A percentile compares a stretch with the other conserved stretches of the same genome.
Conservation (phyloP, 2,329 filamentous ascomycete genomes). For the Hypoxylon sp. region DNA sequence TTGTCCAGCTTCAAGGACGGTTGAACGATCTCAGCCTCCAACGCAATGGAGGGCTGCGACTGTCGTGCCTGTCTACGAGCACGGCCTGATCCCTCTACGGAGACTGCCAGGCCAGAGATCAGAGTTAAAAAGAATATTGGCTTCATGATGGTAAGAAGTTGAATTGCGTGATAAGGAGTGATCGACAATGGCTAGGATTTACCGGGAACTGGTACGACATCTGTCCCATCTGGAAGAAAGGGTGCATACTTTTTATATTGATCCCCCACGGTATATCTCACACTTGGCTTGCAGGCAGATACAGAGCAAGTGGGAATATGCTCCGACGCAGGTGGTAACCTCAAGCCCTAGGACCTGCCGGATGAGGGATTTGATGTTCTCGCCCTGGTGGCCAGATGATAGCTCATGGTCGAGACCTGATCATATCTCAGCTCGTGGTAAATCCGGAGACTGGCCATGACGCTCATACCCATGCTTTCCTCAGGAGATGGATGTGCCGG, state of each 20-base stretch:
- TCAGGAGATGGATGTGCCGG: constrained; percentile 42
- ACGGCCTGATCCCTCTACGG: constrained; percentile 35
- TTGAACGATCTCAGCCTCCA: constrained; percentile 43
- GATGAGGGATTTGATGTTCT: constrained; percentile 43
- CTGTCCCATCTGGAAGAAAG: constrained; percentile 41
- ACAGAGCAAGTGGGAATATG: constrained; percentile 30
- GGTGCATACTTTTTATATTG: constrained; percentile 49
- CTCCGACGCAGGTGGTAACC: constrained; percentile 35
- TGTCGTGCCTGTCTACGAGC: constrained; percentile 37
- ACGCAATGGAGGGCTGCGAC: constrained; percentile 43
- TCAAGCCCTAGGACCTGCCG: constrained; percentile 47
- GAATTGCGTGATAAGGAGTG: constrained; percentile 41
- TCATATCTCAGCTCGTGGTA: constrained; percentile 40
- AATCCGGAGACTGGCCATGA: constrained; percentile 30
- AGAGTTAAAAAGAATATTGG: constrained; percentile 42
- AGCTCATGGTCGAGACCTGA: constrained; percentile 40
- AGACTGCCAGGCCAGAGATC: constrained; percentile 46
- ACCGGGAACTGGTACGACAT: constrained; percentile 37
- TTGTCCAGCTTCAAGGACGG: constrained; percentile 46
- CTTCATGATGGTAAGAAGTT: constrained; percentile 37
- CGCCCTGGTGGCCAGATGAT: constrained; percentile 43
- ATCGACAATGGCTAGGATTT: constrained; percentile 41
- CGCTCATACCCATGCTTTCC: constrained; percentile 29
- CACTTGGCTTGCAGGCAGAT: constrained; percentile 28
- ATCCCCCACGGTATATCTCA: constrained; percentile 16